These are phyloP conservation scores for Willaertia magna DNA, from an alignment of 208 protist genomes.

Conservation along the genomic window DNA sequence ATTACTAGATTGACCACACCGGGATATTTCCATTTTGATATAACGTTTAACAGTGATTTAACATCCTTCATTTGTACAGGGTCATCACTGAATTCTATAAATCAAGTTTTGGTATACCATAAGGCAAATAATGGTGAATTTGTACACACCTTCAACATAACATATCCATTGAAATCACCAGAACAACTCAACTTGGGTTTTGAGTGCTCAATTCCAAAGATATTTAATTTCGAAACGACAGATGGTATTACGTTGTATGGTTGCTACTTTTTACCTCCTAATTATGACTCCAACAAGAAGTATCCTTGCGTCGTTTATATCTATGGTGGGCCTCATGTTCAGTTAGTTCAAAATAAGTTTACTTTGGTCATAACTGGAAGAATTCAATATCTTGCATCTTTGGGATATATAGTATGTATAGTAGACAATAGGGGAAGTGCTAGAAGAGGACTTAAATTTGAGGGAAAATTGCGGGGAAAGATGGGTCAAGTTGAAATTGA, in stretches of 20 bases:
- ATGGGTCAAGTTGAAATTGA: neutral
- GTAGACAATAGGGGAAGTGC: slow-evolving; percentile 11
- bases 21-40: no score
- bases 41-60: no score
- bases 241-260: slow-evolving; percentile 1
- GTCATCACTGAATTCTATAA: no score
- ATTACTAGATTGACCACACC: no score
- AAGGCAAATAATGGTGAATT: no score
- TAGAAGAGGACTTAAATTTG: neutral
- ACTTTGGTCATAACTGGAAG: neutral
- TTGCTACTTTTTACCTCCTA: neutral
- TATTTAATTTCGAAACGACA: neutral
- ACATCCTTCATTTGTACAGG: no score
- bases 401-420: neutral
- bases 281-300: neutral
- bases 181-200: no score
- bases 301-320: neutral
- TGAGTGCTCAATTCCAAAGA: neutral
- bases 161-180: no score
- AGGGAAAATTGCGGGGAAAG: neutral
- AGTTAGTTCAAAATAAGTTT: neutral
- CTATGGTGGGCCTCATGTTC: neutral
- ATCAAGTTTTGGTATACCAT: no score
- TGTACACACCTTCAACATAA: no score
- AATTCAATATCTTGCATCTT: neutral